A percentile compares a stretch with the other conserved stretches of the same genome.
phyloP scores from a whole-genome alignment of 768 basidiomycete genomes.

The Cystoderma amianthinum region DNA sequence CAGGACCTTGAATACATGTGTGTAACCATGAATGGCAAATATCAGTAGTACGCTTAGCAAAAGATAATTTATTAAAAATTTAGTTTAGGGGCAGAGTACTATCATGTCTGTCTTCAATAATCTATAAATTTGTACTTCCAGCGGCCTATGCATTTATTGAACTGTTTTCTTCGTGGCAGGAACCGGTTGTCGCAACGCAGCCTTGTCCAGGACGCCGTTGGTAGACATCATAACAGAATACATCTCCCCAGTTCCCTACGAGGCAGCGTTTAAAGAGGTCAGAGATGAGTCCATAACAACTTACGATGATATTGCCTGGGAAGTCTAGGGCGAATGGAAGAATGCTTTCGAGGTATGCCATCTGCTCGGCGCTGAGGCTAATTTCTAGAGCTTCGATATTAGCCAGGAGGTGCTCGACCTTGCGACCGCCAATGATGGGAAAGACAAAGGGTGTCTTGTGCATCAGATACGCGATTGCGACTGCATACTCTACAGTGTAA shows the following conservation, averaged over 20 bases:
- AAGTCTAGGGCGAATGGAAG: conserved; percentile 39
- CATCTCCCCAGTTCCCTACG: neutral
- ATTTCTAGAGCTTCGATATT: conserved; percentile 44
- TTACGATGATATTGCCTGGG: conserved; percentile 20
- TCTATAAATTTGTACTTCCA: too few species aligned
- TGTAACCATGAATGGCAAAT: too few species aligned
- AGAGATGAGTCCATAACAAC: too few species aligned
- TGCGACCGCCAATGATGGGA: conserved; percentile 42
- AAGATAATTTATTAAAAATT: too few species aligned
- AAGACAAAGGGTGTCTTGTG: conserved; percentile 48
- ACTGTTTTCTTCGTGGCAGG: too few species aligned
- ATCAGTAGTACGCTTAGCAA: too few species aligned
- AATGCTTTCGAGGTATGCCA: conserved; percentile 31
- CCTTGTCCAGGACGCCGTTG: neutral
- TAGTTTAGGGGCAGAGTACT: too few species aligned
- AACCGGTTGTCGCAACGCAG: too few species aligned
- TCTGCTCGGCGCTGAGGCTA: conserved; percentile 31
- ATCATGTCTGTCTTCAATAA: too few species aligned
- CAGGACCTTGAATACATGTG: too few species aligned
- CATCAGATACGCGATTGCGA: conserved; percentile 47
- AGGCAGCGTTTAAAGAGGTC: neutral
- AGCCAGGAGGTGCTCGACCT: conserved; percentile 40
- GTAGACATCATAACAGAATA: neutral
- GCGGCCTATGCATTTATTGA: too few species aligned
- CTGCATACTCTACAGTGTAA: conserved; percentile 13